Evolutionary conservation across 306 rosid species (phyloP), one percentile per base, ranked within the genome.

Genomic region (Begonia fuchsioides): DNA sequence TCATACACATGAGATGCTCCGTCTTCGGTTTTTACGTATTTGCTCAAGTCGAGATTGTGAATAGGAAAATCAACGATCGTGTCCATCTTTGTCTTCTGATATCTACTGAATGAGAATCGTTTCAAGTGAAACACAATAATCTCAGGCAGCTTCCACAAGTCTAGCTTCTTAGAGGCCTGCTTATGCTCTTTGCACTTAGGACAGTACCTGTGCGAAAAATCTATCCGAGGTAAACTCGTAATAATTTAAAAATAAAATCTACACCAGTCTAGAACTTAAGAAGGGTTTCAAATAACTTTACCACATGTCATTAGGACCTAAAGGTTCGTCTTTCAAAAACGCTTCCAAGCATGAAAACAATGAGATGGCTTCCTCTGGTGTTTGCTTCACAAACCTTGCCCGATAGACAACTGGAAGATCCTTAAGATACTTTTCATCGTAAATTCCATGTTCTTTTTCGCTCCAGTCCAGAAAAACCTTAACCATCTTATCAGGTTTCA

Each of bases 291-390:
- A 16, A 26, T 26, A 3, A 26, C 35, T 43, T 63, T 80, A 92
- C 98, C 98, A 92, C 98, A 92, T 92, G 72, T 92, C 98, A 50
- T 82, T 92, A 16, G 96, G 96, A 38, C 98, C 96, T 39, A 92
- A 64, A 79, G 98, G 98, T 68, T 92, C 98, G 77, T 86, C 96
- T 38, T 78, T 85, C 67, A 92, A 61, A 76, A 92, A 92, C 13
- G 96, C 94, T 64, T 92, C 98, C 79, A 92, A 69, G 86, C 98
- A 85, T 43, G 94, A 77, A 73, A 92, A 92, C 62, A 92, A 79
- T 63, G 98, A 92, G 56, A 82, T 76, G 39, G 98, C 83, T 69
- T 92, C 98, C 73, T 73, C 96, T 59, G 64, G 68, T 57, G 96
- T 92, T 76, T 85, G 85, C 71, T 86, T 92, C 50, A 69, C 65